phyloP scores from a whole-genome alignment of 176 grass and related monocot species.

The Tillandsia leiboldiana region DNA sequence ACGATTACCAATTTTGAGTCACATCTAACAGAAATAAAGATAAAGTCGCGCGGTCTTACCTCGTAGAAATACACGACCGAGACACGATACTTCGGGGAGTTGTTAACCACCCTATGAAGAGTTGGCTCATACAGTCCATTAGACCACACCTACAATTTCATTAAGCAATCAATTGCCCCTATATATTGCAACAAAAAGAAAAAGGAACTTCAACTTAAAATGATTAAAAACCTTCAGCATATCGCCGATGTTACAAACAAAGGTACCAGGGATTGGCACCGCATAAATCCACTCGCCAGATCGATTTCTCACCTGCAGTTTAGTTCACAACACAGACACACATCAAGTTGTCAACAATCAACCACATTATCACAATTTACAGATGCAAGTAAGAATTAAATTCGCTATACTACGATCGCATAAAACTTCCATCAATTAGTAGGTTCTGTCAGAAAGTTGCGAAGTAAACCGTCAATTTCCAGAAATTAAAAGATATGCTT shows the following conservation, averaged over 20 bases:
- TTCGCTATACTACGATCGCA: no score
- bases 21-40: not conserved
- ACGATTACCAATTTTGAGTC: no score
- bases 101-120: slow-evolving; percentile 72
- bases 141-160: slow-evolving; percentile 58
- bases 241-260: slow-evolving; percentile 90
- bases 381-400: no score
- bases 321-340: not conserved
- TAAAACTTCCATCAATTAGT: no score
- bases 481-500: no score
- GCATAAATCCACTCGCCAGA: slow-evolving; percentile 82
- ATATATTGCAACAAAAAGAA: not conserved
- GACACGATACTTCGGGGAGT: slow-evolving; percentile 61
- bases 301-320: slow-evolving; percentile 61
- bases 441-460: no score
- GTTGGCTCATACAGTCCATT: slow-evolving; percentile 88
- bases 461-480: no score
- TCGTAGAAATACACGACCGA: slow-evolving; percentile 85
- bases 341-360: no score
- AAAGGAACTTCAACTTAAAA: not conserved
- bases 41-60: slow-evolving; percentile 16
- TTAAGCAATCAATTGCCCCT: not conserved
- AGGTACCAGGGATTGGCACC: slow-evolving; percentile 66
- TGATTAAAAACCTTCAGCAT: slow-evolving; percentile 62
- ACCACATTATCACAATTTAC: no score